Base-by-base conservation (phyloP, 306 rosid species). In the Trifolium dubium region DNA sequence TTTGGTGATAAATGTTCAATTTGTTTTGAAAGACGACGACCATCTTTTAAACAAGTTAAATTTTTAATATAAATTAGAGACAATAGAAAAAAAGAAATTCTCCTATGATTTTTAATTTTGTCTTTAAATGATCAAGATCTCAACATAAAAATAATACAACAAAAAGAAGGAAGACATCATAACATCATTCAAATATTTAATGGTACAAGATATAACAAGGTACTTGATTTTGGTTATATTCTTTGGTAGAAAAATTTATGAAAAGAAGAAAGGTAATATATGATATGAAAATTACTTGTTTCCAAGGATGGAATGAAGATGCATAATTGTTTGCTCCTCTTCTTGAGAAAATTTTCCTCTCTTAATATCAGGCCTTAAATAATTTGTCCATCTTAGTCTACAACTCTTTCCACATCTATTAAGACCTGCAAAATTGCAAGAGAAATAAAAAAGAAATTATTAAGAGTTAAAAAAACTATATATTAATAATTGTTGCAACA, bases 381-480 rank as follows among this genome's bases (percentile, higher is more conserved):
- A 92, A 51, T 92, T 92, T 17, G 96, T 92, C 98, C 98, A 92
- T 75, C 98, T 84, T 64, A 92, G 76, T 64, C 98, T 87, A 32
- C 96, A 92, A 78, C 96, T 92, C 77, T 92, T 92, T 62, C 98
- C 98, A 78, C 96, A 92, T 84, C 96, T 85, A 47, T 92, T 92
- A 13, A 92, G 91, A 58, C 94, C 98, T 92, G 72, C 69, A 37
- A 47, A 35, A 8, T 66, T 67, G 40, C 50, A 67, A 67, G 40
- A 8, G 0, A 34, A 23, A 39, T 37, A 47, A 56, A 15, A 13
- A 17, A 28, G 51, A 5, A 63, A 3, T 30, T 51, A 15, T 51
- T 1, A 7, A 51, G 23, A 2, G 30, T 9, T 9, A 49, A 63
- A 55, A 19, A 61, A 63, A 50, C 7, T 4, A 55, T 23, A 10